A percentile compares a stretch with the other conserved stretches of the same genome.
These are phyloP conservation scores for Cryptococcus sp. DNA, from an alignment of 1,284 basidiomycete genomes.

Conservation along the genomic window DNA sequence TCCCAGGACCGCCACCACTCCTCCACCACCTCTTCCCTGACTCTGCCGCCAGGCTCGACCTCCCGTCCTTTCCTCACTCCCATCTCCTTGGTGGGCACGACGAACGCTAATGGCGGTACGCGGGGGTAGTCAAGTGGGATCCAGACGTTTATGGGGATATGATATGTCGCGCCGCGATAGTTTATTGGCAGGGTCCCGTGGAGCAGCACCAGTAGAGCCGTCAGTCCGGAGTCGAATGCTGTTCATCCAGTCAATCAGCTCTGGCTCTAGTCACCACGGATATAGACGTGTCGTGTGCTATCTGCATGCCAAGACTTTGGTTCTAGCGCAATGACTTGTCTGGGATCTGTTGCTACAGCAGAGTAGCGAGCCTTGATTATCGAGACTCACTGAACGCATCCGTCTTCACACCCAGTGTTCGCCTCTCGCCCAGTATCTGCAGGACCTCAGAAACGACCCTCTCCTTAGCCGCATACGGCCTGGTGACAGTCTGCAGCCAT, in stretches of 20 bases:
- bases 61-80: conserved; percentile 74
- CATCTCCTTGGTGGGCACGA: conserved; percentile 92
- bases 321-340: too few relatives aligned
- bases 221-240: conserved; percentile 93
- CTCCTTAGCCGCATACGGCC: conserved; percentile 65
- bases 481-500: conserved; percentile 74
- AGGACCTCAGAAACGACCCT: conserved; percentile 68
- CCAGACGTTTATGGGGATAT: conserved; percentile 93
- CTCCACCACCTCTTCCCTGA: conserved; percentile 54
- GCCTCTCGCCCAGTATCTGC: conserved; percentile 62
- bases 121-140: conserved; percentile 77
- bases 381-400: conserved; percentile 80
- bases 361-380: conserved; percentile 17
- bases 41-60: conserved; percentile 79
- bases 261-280: not conserved
- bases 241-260: conserved; percentile 12
- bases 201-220: conserved; percentile 83
- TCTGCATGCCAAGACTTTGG: too few relatives aligned
- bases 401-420: conserved; percentile 79
- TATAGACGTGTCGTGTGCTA: too few relatives aligned
- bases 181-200: conserved; percentile 89
- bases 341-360: too few relatives aligned
- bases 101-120: conserved; percentile 83
- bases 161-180: conserved; percentile 77
- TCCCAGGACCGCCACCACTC: conserved; percentile 83